Base-by-base conservation (phyloP, 305 asterid genomes). In the Solanum hybrid region DNA sequence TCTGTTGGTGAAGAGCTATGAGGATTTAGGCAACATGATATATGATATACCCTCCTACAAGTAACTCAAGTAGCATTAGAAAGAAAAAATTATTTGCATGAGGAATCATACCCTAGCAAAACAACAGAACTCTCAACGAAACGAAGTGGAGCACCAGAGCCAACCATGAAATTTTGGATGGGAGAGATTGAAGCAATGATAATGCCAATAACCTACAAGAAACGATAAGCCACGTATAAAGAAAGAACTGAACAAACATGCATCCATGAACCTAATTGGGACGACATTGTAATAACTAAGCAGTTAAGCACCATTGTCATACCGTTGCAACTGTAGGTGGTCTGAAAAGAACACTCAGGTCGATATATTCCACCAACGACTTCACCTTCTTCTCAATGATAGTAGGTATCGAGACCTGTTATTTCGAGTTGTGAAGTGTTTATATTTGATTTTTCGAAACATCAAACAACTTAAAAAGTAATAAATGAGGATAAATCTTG, bases 241-340 rank as follows among this genome's bases (percentile, higher is more conserved):
- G 74, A 3, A 87, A 37, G 74, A 88, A 67, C 40, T 87, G 34
- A 26, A 46, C 37, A 75, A 14, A 6, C 31, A 12, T 46, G 87
- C 86, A 31, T 36, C 90, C 3, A 40, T 22, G 73, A 40, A 28
- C 11, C 67, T 40, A 9, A 16, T 81, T 87, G 71, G 67, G 69
- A 76, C 0, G 5, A 71, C 35, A 39, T 34, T 89, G 40, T 61
- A 69, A 40, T 40, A 40, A 40, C 37, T n/a, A 86, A 51, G 16
- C 16, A 24, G 75, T 69, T 69, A 11, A 10, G 84, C 46, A 79
- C 20, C 46, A 31, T 28, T 57, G 37, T 28, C 91, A 79, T 91
- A 91, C 93, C 40, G 93, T 86, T 86, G 94, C 93, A 81, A 92
- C 78, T 39, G 92, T 92, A 8, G 94, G 92, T 29, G 94, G 94